Conservation (phyloP, 2,329 filamentous ascomycete species). For the Pseudogymnoascus sp. region DNA sequence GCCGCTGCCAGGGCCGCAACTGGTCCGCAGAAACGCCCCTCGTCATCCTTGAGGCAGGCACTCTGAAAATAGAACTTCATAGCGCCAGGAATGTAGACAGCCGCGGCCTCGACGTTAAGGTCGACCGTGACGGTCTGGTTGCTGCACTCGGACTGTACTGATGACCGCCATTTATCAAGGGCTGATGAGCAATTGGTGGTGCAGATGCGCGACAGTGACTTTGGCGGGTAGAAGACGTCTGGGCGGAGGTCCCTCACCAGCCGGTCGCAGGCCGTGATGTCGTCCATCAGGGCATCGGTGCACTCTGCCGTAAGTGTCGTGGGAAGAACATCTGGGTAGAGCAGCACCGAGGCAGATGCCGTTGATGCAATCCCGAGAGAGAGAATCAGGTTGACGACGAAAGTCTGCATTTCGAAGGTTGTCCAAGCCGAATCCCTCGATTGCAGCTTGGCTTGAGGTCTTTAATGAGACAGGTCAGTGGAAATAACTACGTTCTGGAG, state of each 20-base stretch:
- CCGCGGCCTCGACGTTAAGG: conserved; percentile 13
- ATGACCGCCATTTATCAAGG: conserved; percentile 14
- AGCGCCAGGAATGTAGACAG: conserved; percentile 15
- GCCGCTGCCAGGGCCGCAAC: conserved; percentile 16
- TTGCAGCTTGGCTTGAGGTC: too few relatives aligned
- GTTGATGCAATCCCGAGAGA: background rate
- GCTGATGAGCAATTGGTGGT: conserved; percentile 14
- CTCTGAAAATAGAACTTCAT: conserved; percentile 12
- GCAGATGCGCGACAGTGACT: conserved; percentile 14
- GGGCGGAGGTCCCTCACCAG: conserved; percentile 15
- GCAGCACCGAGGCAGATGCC: conserved; percentile 14
- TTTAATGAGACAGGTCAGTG: too few relatives aligned
- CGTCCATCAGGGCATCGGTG: conserved; percentile 13
- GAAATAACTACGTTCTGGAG: too few relatives aligned
- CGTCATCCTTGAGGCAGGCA: conserved; percentile 18
- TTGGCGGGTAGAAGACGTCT: conserved; percentile 17
- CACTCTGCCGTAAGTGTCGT: background rate
- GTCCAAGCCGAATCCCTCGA: too few relatives aligned
- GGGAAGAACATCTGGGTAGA: conserved; percentile 14
- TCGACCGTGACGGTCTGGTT: conserved; percentile 14
- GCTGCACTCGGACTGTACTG: conserved; percentile 16
- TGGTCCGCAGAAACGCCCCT: conserved; percentile 14
- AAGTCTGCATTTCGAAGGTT: too few relatives aligned
- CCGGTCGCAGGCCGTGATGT: conserved; percentile 14
- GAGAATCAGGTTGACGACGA: too few relatives aligned